These are phyloP conservation scores for Candida quercuum DNA, from an alignment of 805 yeast genomes.

Conservation along the genomic window DNA sequence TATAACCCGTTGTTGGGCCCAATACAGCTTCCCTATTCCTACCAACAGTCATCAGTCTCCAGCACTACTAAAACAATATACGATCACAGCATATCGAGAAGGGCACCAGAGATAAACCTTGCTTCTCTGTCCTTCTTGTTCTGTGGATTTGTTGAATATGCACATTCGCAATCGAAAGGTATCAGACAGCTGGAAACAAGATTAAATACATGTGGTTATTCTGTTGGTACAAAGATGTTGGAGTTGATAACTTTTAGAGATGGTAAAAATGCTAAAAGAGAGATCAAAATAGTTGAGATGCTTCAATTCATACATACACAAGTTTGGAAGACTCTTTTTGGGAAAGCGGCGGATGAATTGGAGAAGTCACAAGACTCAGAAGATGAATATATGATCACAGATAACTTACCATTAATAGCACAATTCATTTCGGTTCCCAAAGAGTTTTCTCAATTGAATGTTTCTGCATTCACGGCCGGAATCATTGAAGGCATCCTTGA, in stretches of 20 bases:
- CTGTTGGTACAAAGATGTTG: conserved; percentile 64
- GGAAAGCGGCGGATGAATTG: conserved; percentile 65
- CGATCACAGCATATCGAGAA: conserved; percentile 63
- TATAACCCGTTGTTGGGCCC: conserved; percentile 26
- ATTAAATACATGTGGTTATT: conserved; percentile 70
- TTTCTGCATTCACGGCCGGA: conserved; percentile 83
- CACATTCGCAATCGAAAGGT: conserved; percentile 56
- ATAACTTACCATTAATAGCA: conserved; percentile 66
- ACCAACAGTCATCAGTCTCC: conserved; percentile 11
- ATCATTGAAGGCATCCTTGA: conserved; percentile 79
- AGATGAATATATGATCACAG: conserved; percentile 57
- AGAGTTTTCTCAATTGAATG: conserved; percentile 71
- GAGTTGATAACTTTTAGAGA: conserved; percentile 68
- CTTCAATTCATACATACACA: conserved; percentile 67
- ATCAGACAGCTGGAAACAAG: conserved; percentile 59
- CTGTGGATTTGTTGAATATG: conserved; percentile 63
- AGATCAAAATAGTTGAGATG: conserved; percentile 57
- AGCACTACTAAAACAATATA: conserved; percentile 36
- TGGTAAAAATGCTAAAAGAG: conserved; percentile 63
- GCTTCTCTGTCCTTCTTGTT: conserved; percentile 66
- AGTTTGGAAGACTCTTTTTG: conserved; percentile 72
- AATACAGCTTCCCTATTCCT: conserved; percentile 22
- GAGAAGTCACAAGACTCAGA: conserved; percentile 68
- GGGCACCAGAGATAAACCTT: conserved; percentile 60
- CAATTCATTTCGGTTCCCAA: conserved; percentile 72